Conservation (phyloP, 2,329 filamentous ascomycete species). For the Aciculosporium take region DNA sequence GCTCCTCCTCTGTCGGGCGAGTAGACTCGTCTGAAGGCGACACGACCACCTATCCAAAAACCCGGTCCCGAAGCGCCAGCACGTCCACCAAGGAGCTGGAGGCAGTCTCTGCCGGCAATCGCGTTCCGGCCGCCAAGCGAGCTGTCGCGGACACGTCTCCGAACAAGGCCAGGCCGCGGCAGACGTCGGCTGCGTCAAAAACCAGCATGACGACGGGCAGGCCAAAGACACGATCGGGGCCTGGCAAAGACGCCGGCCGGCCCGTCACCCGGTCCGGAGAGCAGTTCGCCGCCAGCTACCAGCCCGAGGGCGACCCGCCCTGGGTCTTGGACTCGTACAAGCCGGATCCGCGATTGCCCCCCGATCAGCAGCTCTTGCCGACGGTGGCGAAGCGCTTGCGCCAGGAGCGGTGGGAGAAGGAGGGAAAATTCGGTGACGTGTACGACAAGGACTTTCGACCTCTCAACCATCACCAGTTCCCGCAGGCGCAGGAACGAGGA, state of each 20-base stretch:
- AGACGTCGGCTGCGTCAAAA: slow-evolving; percentile 30
- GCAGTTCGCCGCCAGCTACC: slow-evolving; percentile 36
- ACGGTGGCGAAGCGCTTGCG: slow-evolving; percentile 84
- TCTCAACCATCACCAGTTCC: slow-evolving; percentile 51
- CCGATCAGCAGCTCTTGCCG: slow-evolving; percentile 87
- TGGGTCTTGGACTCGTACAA: slow-evolving; percentile 95
- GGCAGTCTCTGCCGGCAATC: slow-evolving; percentile 8
- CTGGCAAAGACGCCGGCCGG: slow-evolving; percentile 34
- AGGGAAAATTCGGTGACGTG: slow-evolving; percentile 70
- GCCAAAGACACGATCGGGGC: slow-evolving; percentile 48
- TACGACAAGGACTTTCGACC: slow-evolving; percentile 84
- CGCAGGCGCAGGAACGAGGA: slow-evolving; percentile 27
- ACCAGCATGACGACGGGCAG: slow-evolving; percentile 30
- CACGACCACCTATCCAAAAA: slow-evolving; percentile 43
- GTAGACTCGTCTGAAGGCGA: slow-evolving; percentile 43
- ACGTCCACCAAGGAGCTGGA: slow-evolving; percentile 28
- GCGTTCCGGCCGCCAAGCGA: slow-evolving; percentile 23
- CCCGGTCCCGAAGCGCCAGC: slow-evolving; percentile 58
- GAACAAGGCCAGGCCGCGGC: slow-evolving; percentile 34
- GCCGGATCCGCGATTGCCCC: slow-evolving; percentile 83
- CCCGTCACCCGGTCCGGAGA: slow-evolving; percentile 51
- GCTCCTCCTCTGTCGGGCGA: slow-evolving; percentile 51
- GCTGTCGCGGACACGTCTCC: slow-evolving; percentile 37
- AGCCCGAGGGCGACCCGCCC: slow-evolving; percentile 85
- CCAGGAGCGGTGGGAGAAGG: slow-evolving; percentile 89